A percentile compares a stretch with the other conserved stretches of the same genome.
These are phyloP conservation scores for Pichia occidentalis DNA, from an alignment of 805 yeast species.

Conservation along the genomic window DNA sequence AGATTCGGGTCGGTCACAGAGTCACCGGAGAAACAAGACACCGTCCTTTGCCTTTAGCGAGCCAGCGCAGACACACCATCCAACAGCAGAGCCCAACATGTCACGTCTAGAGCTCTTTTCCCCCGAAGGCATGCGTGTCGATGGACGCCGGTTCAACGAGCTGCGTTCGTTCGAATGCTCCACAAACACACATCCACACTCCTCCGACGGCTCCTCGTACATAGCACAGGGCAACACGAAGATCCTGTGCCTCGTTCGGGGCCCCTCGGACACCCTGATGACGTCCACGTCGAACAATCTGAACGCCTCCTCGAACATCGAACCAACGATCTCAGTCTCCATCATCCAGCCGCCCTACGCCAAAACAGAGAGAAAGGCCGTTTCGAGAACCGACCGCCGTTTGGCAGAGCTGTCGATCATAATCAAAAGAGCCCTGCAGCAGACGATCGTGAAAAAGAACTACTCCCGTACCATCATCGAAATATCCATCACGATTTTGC, in stretches of 20 bases:
- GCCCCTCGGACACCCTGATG: conserved; percentile 87
- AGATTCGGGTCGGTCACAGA: no score
- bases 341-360: conserved; percentile 77
- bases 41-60: no score
- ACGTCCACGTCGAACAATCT: no score
- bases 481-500: conserved; percentile 67
- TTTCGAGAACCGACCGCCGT: conserved; percentile 60
- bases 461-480: conserved; percentile 82
- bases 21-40: no score
- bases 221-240: conserved; percentile 91
- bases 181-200: conserved; percentile 80
- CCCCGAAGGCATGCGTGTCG: conserved; percentile 89
- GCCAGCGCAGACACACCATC: no score
- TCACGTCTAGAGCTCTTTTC: conserved; percentile 73
- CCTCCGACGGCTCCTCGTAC: conserved; percentile 88
- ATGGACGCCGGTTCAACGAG: conserved; percentile 95
- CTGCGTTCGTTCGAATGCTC: conserved; percentile 73
- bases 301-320: conserved; percentile 49
- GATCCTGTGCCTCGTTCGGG: conserved; percentile 76
- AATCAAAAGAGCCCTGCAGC: conserved; percentile 62
- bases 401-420: conserved; percentile 61
- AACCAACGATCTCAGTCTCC: conserved; percentile 58
- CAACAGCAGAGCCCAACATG: no score
- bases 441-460: conserved; percentile 64
- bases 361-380: conserved; percentile 65